Base-by-base conservation (phyloP, 495 filamentous ascomycete species). In the Aspergillus hancockii region DNA sequence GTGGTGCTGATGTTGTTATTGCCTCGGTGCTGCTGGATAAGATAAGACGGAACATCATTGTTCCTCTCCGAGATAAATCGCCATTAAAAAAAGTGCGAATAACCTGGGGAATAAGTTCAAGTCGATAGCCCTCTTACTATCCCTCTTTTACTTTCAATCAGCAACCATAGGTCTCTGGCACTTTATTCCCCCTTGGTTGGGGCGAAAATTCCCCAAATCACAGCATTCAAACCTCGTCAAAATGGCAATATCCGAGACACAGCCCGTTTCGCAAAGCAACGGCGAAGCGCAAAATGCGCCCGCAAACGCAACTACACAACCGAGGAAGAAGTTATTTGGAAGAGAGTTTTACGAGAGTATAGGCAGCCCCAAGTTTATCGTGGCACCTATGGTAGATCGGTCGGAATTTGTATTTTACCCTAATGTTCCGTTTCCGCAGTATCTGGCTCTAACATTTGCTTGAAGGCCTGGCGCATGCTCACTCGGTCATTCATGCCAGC, bases 351-450 rank as follows among this genome's bases (percentile, higher is more conserved):
- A 97, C 66, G 85, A 96, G 71, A 94, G 89, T 64, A 85, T 99
- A 55, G 94, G 95, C 13, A 91, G 88, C 56, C 94, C 94, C 0
- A 95, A 90, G 67, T 86, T 89, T 62, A 83, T 98, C 41, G 82
- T 99, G 28, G 94, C 94, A 34, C 94, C 94, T 32, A 99, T 99
- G 94, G 94, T 99, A 21, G 94, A 98, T 63, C 89, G 97, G 68
- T 96, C 92, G 4, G 95, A 98, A 78, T 96, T 97, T 77, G 93
- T 97, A 80, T 60, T 88, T 78, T 36, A 30, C 55, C 56, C 61
- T 28, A 25, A 14, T 58, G 9, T 46, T 49, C 21, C 34, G 1
- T 4, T 34, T n/a, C 13, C 12, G 14, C 19, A 19, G 21, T 36
- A 9, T 28, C 2, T 18, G n/a, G 21, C 5, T 18, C 70, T 70